Base-by-base conservation (phyloP, 495 filamentous ascomycete genomes). In the Evernia prunastri region DNA sequence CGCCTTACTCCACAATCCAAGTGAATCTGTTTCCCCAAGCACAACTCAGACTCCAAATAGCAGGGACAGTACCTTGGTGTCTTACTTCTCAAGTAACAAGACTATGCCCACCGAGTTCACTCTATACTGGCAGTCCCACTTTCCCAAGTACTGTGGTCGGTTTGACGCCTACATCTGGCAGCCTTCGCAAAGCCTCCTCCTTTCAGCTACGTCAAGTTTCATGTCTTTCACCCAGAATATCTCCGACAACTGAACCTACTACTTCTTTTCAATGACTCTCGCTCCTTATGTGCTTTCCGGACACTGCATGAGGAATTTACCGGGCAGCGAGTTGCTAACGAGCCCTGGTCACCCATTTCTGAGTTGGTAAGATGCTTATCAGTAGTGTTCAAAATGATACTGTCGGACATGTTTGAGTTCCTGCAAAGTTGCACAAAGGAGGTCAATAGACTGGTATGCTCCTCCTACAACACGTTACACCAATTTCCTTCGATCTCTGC, bases 131-230 rank as follows among this genome's bases (percentile, higher is more conserved):
- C 40, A 18, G 43, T 36, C 18, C 35, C n/a, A 20, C 8, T 40
- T 23, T 17, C 54, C 40, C 3, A 33, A 59, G n/a, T 59, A 64
- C 29, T 59, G n/a, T 8, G 20, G 56, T 35, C 39, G 27, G 27
- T 42, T 64, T 11, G 40, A 53, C 20, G 39, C 63, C 12, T 64
- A 59, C 54, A 59, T 64, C 40, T 64, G 56, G 63, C 63, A 49
- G 39, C 56, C 56, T 13, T 64, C 33, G 27, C 37, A 15, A 59
- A 36, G 25, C 27, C 56, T 7, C 63, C 63, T 1, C 25, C 54
- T 33, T 64, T 51, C 23, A 36, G 27, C 12, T 59, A 59, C 27
- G 63, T 57, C 31, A 39, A 47, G 2, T 39, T 64, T n/a, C 36
- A 36, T 17, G 25, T 64, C 17, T 4, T 23, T 9, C n/a, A 49